phyloP scores from a whole-genome alignment of 305 asterid species.

The Fraxinus sp. region DNA sequence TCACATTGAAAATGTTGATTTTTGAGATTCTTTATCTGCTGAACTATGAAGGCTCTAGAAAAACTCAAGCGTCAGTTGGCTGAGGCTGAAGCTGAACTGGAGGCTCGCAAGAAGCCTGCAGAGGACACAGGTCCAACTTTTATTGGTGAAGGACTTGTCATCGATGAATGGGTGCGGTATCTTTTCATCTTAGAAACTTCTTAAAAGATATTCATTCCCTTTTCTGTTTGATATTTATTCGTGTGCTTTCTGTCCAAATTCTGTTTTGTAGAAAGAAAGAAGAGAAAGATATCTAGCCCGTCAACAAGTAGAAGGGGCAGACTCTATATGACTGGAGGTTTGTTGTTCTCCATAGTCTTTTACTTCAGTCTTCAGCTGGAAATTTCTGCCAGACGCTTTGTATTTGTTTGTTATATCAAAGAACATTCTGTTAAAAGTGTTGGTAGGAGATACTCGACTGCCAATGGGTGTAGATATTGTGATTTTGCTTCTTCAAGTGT shows the following conservation, averaged over 20 bases:
- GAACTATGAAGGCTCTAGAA: constrained; percentile 64
- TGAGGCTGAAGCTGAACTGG: constrained; percentile 91
- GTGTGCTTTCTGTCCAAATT: not conserved
- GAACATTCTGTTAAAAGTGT: constrained; percentile 10
- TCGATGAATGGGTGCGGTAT: constrained; percentile 82
- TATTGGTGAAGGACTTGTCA: constrained; percentile 93
- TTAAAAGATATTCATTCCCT: not conserved
- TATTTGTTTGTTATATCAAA: constrained; percentile 29
- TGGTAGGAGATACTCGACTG: constrained; percentile 25
- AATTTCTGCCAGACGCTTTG: constrained; percentile 29
- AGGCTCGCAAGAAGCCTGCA: constrained; percentile 79
- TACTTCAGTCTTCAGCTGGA: constrained; percentile 18
- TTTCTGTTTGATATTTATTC: not conserved
- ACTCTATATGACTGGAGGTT: constrained; percentile 50
- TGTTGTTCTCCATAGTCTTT: constrained; percentile 18
- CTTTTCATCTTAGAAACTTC: not conserved
- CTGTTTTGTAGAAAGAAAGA: constrained; percentile 73
- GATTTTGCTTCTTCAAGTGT: not conserved
- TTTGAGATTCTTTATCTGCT: not conserved
- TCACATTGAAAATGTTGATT: constrained; percentile 12
- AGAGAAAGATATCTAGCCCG: constrained; percentile 89
- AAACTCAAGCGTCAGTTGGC: constrained; percentile 80
- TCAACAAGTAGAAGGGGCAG: constrained; percentile 80
- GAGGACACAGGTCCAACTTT: constrained; percentile 78
- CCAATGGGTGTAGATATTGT: not conserved